Evolutionary conservation across 1,284 basidiomycete genomes (phyloP).

Genomic region (Trichosporon sp.): DNA sequence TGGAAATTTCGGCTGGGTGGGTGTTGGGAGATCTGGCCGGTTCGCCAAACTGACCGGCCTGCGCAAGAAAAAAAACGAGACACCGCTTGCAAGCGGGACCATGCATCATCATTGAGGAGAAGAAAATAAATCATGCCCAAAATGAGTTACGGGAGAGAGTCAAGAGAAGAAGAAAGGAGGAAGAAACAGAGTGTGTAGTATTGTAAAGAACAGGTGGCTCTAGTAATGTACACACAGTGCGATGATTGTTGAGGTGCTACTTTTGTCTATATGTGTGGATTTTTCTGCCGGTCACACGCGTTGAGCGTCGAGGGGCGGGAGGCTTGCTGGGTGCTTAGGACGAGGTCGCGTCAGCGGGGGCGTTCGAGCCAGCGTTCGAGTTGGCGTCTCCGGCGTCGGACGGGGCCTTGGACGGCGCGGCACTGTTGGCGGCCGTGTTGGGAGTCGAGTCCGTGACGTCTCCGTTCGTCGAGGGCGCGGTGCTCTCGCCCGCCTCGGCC

Average conservation of each 20-base stretch:
- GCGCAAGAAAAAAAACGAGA: too few species aligned
- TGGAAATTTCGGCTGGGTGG: background rate
- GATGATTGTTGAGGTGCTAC: slow-evolving; percentile 17
- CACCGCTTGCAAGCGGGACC: too few species aligned
- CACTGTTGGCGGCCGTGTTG: slow-evolving; percentile 17
- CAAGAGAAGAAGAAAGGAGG: background rate
- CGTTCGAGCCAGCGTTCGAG: background rate
- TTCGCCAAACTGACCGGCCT: too few species aligned
- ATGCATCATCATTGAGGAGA: slow-evolving; percentile 8
- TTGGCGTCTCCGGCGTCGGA: slow-evolving; percentile 11
- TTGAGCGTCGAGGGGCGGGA: background rate
- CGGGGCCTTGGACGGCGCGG: slow-evolving; percentile 19
- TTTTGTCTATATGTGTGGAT: slow-evolving; percentile 3
- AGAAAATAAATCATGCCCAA: slow-evolving; percentile 9
- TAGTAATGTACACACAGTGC: slow-evolving; percentile 32
- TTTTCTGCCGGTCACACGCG: background rate
- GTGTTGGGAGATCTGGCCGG: too few species aligned
- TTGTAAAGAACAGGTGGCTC: background rate
- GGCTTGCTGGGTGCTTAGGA: background rate
- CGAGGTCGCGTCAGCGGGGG: slow-evolving; percentile 11
- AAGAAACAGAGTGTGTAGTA: background rate
- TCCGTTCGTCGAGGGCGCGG: slow-evolving; percentile 17
- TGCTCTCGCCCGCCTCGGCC: slow-evolving; percentile 23
- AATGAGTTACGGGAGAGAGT: slow-evolving; percentile 12
- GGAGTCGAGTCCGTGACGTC: background rate